Evolutionary conservation across 176 grass and related monocot genomes (phyloP).

Genomic region (Zoysia pacifica): DNA sequence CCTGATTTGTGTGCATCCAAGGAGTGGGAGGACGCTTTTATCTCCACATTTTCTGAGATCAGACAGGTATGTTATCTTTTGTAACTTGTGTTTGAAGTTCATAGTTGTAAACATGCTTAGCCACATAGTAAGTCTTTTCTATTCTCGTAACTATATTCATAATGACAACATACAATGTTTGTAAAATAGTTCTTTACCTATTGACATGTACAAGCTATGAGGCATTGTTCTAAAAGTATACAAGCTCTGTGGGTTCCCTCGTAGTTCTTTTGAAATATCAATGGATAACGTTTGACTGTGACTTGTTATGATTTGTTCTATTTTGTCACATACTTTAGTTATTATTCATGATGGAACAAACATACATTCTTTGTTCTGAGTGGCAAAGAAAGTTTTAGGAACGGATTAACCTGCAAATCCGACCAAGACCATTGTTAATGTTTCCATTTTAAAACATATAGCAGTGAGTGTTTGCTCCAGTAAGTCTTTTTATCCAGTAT

Average conservation of each 20-base stretch:
- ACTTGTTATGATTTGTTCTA: neutral
- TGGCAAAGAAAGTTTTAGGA: neutral
- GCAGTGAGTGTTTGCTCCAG: neutral
- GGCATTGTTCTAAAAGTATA: too few relatives aligned
- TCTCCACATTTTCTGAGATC: slow-evolving; percentile 52
- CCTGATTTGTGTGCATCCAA: slow-evolving; percentile 64
- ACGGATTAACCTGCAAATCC: neutral
- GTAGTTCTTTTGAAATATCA: neutral
- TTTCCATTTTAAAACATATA: neutral
- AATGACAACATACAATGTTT: neutral
- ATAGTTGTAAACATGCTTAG: neutral
- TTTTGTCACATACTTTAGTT: neutral
- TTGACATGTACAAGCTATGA: neutral
- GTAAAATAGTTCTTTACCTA: neutral
- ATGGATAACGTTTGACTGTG: neutral
- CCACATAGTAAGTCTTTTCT: slow-evolving; percentile 8
- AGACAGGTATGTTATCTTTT: slow-evolving; percentile 49
- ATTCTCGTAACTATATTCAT: neutral
- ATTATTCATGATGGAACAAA: neutral
- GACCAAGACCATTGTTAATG: neutral
- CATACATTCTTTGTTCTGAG: neutral
- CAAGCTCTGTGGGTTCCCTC: neutral
- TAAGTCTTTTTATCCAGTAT: neutral
- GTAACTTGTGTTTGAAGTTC: neutral
- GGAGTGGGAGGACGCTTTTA: slow-evolving; percentile 67